Base-by-base conservation (phyloP, 805 yeast species). In the Vanderwaltozyma yarrowii region DNA sequence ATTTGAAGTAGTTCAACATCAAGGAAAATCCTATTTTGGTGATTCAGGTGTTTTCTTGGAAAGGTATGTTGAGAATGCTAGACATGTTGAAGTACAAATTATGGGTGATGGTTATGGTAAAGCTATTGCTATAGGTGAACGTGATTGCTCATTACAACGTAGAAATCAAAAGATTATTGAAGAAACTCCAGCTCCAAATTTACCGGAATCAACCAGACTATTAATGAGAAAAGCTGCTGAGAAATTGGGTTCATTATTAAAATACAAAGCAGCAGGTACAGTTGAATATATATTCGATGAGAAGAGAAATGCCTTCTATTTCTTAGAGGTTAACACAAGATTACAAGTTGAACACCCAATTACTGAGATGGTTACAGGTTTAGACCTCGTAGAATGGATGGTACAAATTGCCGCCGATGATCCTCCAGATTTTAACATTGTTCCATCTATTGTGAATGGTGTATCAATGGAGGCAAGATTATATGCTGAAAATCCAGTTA, bases 361-460 rank as follows among this genome's bases (percentile, higher is more conserved):
- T 52, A 89, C 98, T 21, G 98, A 89, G 64, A 70, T 78, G 76
- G 95, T 85, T 30, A 89, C 96, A 15, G 96, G 96, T 3, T 66
- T 88, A 38, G 98, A 89, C 63, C 68, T 89, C 45, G 97, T 89
- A 16, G 96, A 92, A 62, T 86, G 96, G 96, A 92, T 92, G 98
- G 66, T 89, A 45, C 67, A 70, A 50, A 82, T 89, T 57, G 96
- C 96, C 25, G 95, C 94, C 27, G 88, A 85, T 55, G 72, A 72
- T 47, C 79, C 96, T 4, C 95, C 95, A 5, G 84, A 80, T 55
- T 85, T 87, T 21, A 6, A 21, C 6, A 21, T 21, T 51, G 60
- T 54, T 32, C 51, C 64, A 28, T 74, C 71, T 45, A 62, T 64
- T 30, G 69, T 86, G 36, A 66, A 62, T 34, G 97, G 98, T 47